Evolutionary conservation across 805 yeast genomes (phyloP), one percentile per base, ranked within the genome.

Genomic region (Torulaspora indica): DNA sequence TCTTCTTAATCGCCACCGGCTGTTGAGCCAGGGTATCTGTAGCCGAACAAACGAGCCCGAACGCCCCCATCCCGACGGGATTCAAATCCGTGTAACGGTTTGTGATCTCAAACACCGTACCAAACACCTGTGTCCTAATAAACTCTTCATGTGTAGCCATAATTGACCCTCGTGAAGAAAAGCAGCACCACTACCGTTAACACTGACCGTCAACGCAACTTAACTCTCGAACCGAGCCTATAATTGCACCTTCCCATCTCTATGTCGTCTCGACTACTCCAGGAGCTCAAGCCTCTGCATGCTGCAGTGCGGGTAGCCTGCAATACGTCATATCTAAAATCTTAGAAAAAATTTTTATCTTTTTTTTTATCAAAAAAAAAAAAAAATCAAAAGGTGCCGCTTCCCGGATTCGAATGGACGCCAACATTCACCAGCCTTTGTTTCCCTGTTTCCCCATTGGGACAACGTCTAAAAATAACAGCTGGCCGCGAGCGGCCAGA

Each of bases 41-140:
- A 1, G 98, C 99, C 7, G 96, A 88, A 63, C 98, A 93, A 31
- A 93, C 99, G 14, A 93, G 75, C 4, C 99, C 99, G 64, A 93
- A 93, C 6, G 98, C 98, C 20, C 99, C 99, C 99, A 93, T 93
- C 0, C 99, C 99, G 40, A 93, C 96, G 1, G 99, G 98, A 60
- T 89, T 91, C 49, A 93, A 75, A 61, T 91, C 96, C 3, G 86
- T 78, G 69, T 93, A 93, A 53, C 96, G 71, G 58, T 79, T 81
- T 33, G 97, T 90, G 52, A 89, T 87, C 67, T 90, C 97, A 63
- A 90, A 90, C 35, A 90, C 91, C 1, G 98, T 90, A 40, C 96
- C 96, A 60, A 90, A 90, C 49, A 90, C 90, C 65, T 90, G 95
- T 7, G 95, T 87, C 69, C 96, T 77, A 20, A 64, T 58, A 49